Evolutionary conservation across 1,139 yeast species (phyloP).

Genomic region (Candida neerlandica): DNA sequence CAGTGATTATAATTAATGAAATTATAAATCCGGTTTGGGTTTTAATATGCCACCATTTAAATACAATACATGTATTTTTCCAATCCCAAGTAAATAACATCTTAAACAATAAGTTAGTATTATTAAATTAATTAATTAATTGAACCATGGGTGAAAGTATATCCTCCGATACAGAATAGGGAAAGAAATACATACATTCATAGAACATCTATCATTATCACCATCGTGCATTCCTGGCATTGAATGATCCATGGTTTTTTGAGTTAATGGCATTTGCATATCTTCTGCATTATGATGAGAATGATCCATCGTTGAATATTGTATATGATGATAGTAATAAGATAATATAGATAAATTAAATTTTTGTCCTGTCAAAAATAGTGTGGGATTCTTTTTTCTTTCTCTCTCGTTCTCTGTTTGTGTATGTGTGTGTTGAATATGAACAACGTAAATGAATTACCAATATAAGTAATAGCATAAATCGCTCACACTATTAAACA

Average conservation of each 20-base stretch:
- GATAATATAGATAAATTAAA: neutral
- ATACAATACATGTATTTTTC: constrained; percentile 69
- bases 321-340: neutral
- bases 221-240: constrained; percentile 31
- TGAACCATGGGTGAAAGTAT: too few species aligned
- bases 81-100: constrained; percentile 88
- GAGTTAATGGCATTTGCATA: constrained; percentile 1
- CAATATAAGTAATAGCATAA: too few species aligned
- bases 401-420: too few species aligned
- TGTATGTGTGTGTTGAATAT: too few species aligned
- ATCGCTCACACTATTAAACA: too few species aligned
- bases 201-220: constrained; percentile 56
- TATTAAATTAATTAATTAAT: too few species aligned
- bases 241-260: constrained; percentile 12
- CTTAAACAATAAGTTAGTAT: constrained; percentile 30
- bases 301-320: constrained; percentile 1
- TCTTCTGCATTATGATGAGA: neutral
- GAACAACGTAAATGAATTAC: too few species aligned
- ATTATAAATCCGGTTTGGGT: constrained; percentile 53
- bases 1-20: constrained; percentile 52
- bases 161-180: too few species aligned
- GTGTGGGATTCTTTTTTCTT: too few species aligned
- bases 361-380: too few species aligned
- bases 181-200: constrained; percentile 51
- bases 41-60: constrained; percentile 77